Evolutionary conservation across 2,329 filamentous ascomycete species (phyloP), one percentile per base, ranked within the genome.

Genomic region (Calonectria pauciramosa): DNA sequence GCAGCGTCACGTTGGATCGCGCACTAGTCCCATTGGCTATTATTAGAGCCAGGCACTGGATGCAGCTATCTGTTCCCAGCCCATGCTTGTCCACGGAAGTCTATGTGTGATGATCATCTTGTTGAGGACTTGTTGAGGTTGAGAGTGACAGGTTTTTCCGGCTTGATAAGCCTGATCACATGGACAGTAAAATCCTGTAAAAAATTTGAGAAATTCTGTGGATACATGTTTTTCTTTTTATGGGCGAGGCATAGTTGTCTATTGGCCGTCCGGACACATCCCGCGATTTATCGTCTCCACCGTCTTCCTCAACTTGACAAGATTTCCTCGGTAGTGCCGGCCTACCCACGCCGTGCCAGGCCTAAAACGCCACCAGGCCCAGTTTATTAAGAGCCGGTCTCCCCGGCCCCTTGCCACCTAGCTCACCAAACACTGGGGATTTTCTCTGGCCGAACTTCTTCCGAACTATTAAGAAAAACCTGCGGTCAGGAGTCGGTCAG

Each of bases 391-490:
- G 18, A 65, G 51, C 54, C 52, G 20, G 68, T 36, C 26, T 71
- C 56, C 44, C 71, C 60, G 28, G 49, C 26, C 36, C 30, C 63
- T 67, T 64, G 72, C 56, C 56, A 63, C 56, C 14, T 23, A 36
- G 36, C 36, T 38, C 56, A 63, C 56, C n/a, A 36, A 63, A 63
- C 13, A 63, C 18, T 38, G 38, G 67, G 68, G 75, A 79, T 73
- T 51, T 72, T 72, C 65, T 32, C 16, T 76, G 76, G 20, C 76
- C 76, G 76, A 77, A 68, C 69, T 77, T 78, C 54, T 72, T 72
- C 67, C 76, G 76, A 11, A 73, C 72, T 77, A 66, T 69, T 49
- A 54, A 63, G 59, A 77, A 80, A 80, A 80, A 73, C 76, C 77
- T 71, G 74, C 74, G 59, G 69, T 75, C 78, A 76, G 73, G 65